Evolutionary conservation across 2,329 filamentous ascomycete species (phyloP), one percentile per base, ranked within the genome.

Genomic region (Claviceps capensis): DNA sequence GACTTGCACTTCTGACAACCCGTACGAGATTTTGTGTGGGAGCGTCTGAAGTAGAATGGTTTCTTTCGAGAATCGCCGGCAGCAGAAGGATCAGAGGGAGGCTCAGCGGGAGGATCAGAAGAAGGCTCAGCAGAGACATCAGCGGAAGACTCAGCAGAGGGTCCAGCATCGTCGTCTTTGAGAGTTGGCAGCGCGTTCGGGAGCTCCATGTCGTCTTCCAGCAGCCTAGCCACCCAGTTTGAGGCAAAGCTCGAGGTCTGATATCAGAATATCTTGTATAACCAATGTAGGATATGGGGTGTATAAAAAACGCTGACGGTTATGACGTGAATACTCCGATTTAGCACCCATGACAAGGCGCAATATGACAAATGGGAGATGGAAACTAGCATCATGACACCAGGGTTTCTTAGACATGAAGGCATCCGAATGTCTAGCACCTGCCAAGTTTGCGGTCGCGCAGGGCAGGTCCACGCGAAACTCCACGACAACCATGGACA

Each of bases 1-100:
- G 63, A 61, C 63, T 79, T 80, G 68, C 77, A 80, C 58, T 73
- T 76, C 55, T 65, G 66, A 58, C 77, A 80, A 5, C 76, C 77
- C 2, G 68, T 65, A 34, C 76, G 67, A 1, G 76, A 77, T 62
- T 80, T 80, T 56, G 68, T 74, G 61, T 80, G 77, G 47, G 76
- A 74, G 11, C 75, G 69, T 60, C 79, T 80, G 26, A 65, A 52
- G 54, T 69, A 65, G 49, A 66, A 69, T 2, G 64, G 61, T 43
- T 55, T 59, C 19, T 30, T 2, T 16, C 14, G 42, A 22, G 17
- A 19, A n/a, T 3, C 9, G 8, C 7, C 47, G 23, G 23, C 23
- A 14, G 45, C 5, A 47, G 45, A 30, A 22, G 30, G 11, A n/a
- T 17, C 45, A 47, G 45, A 34, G 5, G 26, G 6, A 16, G 14